Evolutionary conservation across 257 asterid species (phyloP), one percentile per base, ranked within the genome.

Genomic region (Linaria vulgaris): DNA sequence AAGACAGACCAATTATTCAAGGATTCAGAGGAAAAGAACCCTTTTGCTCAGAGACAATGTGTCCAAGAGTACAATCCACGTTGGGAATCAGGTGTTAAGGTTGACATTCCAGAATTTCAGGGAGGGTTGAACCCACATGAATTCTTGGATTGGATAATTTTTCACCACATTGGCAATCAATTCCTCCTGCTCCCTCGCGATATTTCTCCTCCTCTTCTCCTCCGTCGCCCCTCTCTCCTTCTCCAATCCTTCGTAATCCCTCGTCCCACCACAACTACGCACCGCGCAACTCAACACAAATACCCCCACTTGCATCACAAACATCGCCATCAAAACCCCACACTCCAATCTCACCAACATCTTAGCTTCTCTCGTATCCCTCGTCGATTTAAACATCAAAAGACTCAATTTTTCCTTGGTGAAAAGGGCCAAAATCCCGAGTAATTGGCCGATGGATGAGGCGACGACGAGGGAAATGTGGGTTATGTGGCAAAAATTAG

Each of bases 341-440:
- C 97, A 90, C 80, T 90, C 97, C 78, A 83, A 4, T 59, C 97
- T 81, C 56, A 77, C 86, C 72, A 90, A 34, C 25, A 87, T 54
- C 77, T 81, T 85, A 4, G 96, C 83, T 30, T 90, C 97, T 41
- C 78, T 66, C 0, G 88, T 88, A 19, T 85, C 96, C 72, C 90
- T 75, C 0, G 69, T 65, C 1, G 97, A 81, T 41, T 47, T 73
- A 3, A 90, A 55, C 82, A 74, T 71, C 12, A 67, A 61, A 13
- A 90, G 78, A 69, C 90, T 87, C 51, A 75, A 63, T 16, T 74
- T 79, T 63, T 90, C 97, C 74, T 69, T 82, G 0, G 80, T 77
- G 60, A 85, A 90, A 11, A 87, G 75, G 19, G 88, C 89, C 1
- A 83, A 51, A 19, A 90, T 58, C 21, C 76, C 88, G 6, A 90